These are phyloP conservation scores for Zasmidium angulare DNA, from an alignment of 2,329 filamentous ascomycete species.

Conservation along the genomic window DNA sequence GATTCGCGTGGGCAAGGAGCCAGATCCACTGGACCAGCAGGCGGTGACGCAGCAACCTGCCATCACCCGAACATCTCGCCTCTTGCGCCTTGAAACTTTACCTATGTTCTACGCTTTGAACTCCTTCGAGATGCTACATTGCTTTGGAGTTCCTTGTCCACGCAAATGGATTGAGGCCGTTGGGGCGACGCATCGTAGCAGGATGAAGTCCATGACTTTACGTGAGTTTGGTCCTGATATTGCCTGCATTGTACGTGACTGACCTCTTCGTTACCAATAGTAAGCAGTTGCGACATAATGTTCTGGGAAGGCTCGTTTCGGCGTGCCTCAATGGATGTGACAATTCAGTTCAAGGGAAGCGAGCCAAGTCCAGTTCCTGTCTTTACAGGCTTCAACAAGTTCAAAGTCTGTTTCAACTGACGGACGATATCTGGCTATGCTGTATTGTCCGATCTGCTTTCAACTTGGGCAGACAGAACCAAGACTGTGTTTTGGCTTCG, in stretches of 20 bases:
- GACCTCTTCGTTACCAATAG: not conserved
- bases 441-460: not conserved
- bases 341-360: not conserved
- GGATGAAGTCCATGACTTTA: conserved; percentile 11
- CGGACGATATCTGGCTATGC: not conserved
- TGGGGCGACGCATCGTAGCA: conserved; percentile 2
- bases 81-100: conserved; percentile 14
- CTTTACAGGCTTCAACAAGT: conserved; percentile 1
- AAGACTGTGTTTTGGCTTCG: too few species aligned
- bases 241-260: not conserved
- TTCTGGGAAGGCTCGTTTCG: conserved; percentile 6
- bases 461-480: too few species aligned
- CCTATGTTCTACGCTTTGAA: conserved; percentile 17
- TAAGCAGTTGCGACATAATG: not conserved
- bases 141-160: conserved; percentile 14
- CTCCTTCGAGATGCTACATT: conserved; percentile 17
- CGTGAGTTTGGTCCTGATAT: not conserved
- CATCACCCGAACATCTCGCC: conserved; percentile 15
- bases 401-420: conserved; percentile 1
- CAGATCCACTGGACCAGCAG: conserved; percentile 5
- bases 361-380: not conserved
- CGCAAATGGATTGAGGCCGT: conserved; percentile 15
- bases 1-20: conserved; percentile 14
- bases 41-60: conserved; percentile 14
- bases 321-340: conserved; percentile 1